Conservation (phyloP, 2,329 filamentous ascomycete genomes). For the Ophiocordyceps camponoti-rufipedis region DNA sequence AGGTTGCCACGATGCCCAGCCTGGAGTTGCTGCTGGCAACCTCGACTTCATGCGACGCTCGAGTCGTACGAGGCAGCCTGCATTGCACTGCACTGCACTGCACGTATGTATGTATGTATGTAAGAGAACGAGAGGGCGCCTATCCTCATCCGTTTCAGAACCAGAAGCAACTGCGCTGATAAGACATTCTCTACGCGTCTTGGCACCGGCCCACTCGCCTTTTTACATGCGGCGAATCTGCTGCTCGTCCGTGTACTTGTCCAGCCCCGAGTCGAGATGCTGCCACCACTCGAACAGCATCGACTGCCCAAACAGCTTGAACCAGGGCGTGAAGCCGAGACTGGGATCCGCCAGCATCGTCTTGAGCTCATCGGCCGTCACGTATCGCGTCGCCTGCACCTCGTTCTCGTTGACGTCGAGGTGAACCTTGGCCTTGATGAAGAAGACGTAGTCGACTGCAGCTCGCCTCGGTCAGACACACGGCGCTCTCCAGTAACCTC, state of each 20-base stretch:
- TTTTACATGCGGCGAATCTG: constrained; percentile 66
- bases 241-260: constrained; percentile 72
- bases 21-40: too few species aligned
- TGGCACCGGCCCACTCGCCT: neutral
- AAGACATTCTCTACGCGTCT: neutral
- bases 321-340: constrained; percentile 92
- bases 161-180: too few species aligned
- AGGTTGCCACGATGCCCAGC: neutral
- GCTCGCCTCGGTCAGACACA: neutral
- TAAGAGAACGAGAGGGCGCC: neutral
- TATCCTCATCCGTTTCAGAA: neutral
- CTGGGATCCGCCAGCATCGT: constrained; percentile 64
- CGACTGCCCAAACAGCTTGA: constrained; percentile 94
- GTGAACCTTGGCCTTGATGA: constrained; percentile 88
- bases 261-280: constrained; percentile 61
- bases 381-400: constrained; percentile 69
- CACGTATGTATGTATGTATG: too few species aligned
- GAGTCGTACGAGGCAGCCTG: too few species aligned
- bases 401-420: constrained; percentile 73
- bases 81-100: too few species aligned
- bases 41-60: too few species aligned
- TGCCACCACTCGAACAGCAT: constrained; percentile 98
- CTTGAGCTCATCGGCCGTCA: constrained; percentile 67
- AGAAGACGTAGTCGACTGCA: constrained; percentile 91
- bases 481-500: neutral